Evolutionary conservation across 116 monocot genomes (phyloP).

Genomic region (Papilionanthe hybrid): DNA sequence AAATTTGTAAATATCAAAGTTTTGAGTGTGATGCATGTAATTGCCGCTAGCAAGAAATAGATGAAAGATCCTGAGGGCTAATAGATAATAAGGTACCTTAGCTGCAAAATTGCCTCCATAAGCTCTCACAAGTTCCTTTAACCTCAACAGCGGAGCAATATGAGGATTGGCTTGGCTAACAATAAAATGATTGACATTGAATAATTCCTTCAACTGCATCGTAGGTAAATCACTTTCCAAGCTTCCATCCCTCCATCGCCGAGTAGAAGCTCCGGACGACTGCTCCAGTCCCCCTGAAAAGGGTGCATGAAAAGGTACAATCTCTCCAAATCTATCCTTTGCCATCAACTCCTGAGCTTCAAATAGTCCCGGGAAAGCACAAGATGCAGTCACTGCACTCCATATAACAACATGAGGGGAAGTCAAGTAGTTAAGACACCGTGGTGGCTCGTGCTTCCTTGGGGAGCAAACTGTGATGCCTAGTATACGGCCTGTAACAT

Average conservation of each 20-base stretch:
- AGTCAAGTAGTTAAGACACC: slow-evolving; percentile 93
- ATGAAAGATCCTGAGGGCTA: background rate
- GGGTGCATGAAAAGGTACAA: slow-evolving; percentile 82
- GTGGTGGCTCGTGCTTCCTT: slow-evolving; percentile 86
- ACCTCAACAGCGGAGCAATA: slow-evolving; percentile 72
- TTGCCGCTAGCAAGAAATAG: background rate
- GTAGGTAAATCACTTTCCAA: slow-evolving; percentile 96
- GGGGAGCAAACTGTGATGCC: slow-evolving; percentile 92
- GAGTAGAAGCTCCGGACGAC: slow-evolving; percentile 24
- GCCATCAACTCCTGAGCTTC: slow-evolving; percentile 97
- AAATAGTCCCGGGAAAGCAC: slow-evolving; percentile 94
- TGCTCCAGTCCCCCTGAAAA: slow-evolving; percentile 37
- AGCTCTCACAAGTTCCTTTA: slow-evolving; percentile 75
- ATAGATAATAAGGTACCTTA: slow-evolving; percentile 44
- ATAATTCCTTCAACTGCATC: slow-evolving; percentile 88
- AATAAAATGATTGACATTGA: slow-evolving; percentile 97
- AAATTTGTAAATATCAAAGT: no score
- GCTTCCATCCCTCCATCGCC: slow-evolving; percentile 93
- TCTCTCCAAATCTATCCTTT: slow-evolving; percentile 77
- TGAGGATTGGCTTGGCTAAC: slow-evolving; percentile 98
- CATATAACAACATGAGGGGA: slow-evolving; percentile 97
- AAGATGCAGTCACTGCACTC: slow-evolving; percentile 92
- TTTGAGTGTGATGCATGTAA: no score
- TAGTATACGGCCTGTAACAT: slow-evolving; percentile 85
- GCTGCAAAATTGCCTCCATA: slow-evolving; percentile 85